Conservation (phyloP, 2,329 filamentous ascomycete genomes). For the Lachnellula cervina region DNA sequence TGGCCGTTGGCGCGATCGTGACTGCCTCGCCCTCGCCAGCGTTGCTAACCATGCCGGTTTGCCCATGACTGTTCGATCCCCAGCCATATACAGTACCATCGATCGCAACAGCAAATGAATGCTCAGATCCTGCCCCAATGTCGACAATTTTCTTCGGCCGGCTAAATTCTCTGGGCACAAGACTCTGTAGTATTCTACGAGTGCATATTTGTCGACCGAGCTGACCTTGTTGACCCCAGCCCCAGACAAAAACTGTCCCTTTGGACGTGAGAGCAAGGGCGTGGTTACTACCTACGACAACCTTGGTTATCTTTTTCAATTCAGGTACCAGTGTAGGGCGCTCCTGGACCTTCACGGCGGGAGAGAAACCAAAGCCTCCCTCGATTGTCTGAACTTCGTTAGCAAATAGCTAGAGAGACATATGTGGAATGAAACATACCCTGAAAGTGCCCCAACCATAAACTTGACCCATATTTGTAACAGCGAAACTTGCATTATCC, state of each 20-base stretch:
- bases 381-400: constrained; percentile 49
- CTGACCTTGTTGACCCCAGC: constrained; percentile 63
- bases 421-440: constrained; percentile 37
- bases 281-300: constrained; percentile 54
- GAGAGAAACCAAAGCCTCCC: constrained; percentile 53
- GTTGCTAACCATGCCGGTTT: constrained; percentile 64
- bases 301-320: constrained; percentile 49
- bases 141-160: constrained; percentile 25
- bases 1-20: constrained; percentile 63
- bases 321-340: constrained; percentile 49
- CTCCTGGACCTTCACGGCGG: constrained; percentile 18
- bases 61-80: constrained; percentile 84
- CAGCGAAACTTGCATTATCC: constrained; percentile 70
- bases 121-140: constrained; percentile 64
- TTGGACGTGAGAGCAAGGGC: constrained; percentile 54
- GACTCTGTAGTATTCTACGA: constrained; percentile 22
- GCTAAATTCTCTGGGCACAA: constrained; percentile 32
- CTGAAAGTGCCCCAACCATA: constrained; percentile 85
- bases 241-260: constrained; percentile 59
- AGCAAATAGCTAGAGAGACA: constrained; percentile 7
- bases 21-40: constrained; percentile 62
- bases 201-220: constrained; percentile 46
- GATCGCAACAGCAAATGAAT: constrained; percentile 71
- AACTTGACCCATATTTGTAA: constrained; percentile 71
- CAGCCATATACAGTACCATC: constrained; percentile 70